phyloP scores from a whole-genome alignment of 176 grass and related monocot species.

The Aechmea fasciata region DNA sequence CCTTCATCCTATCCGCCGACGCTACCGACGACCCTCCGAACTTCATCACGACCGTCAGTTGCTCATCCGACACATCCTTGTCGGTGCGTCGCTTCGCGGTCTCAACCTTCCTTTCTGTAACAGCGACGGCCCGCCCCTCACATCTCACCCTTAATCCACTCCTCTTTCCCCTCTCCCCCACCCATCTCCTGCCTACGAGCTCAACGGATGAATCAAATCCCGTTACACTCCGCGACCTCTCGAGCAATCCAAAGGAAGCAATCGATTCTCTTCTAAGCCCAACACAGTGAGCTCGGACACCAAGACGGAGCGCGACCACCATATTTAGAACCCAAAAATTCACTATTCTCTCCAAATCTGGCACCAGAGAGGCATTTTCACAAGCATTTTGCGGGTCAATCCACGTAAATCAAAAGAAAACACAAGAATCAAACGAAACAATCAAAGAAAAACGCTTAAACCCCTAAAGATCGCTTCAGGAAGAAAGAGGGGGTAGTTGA shows the following conservation, averaged over 20 bases:
- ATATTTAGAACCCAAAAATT: background rate
- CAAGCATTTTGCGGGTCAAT: background rate
- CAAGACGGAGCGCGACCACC: background rate
- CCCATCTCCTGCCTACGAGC: background rate
- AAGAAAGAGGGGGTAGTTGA: background rate
- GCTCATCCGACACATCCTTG: conserved; percentile 1
- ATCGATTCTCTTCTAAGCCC: background rate
- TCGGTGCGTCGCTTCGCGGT: background rate
- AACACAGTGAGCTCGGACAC: background rate
- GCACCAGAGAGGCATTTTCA: background rate
- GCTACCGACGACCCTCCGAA: conserved; percentile 85
- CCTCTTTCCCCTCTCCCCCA: background rate
- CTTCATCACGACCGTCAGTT: conserved; percentile 89
- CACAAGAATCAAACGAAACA: background rate
- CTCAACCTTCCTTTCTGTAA: background rate
- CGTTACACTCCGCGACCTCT: background rate
- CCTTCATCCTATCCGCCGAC: conserved; percentile 57
- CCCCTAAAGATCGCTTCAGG: background rate
- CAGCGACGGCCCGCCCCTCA: background rate
- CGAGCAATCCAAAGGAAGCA: background rate
- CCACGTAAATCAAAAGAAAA: background rate
- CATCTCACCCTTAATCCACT: background rate
- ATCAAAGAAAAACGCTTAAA: background rate
- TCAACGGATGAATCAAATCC: background rate
- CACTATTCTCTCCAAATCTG: background rate